Evolutionary conservation across 805 yeast species (phyloP).

Genomic region (Millerago galiae): DNA sequence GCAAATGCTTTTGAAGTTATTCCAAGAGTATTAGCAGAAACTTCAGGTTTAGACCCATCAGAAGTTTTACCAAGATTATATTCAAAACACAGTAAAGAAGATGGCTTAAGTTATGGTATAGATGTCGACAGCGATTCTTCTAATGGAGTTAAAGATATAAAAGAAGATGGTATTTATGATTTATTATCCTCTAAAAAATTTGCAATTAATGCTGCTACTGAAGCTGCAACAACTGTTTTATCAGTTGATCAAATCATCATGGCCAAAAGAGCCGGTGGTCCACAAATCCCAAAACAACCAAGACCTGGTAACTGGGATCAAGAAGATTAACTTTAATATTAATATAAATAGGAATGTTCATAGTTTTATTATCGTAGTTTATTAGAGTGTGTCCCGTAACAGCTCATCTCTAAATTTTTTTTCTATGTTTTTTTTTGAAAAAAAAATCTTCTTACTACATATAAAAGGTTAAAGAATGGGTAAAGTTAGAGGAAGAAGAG

Average conservation of each 20-base stretch:
- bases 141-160: conserved; percentile 67
- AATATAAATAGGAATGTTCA: not conserved
- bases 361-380: not conserved
- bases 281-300: conserved; percentile 78
- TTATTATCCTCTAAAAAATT: conserved; percentile 72
- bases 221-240: conserved; percentile 85
- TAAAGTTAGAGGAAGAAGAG: conserved; percentile 39
- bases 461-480: conserved; percentile 14
- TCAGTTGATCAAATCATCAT: conserved; percentile 95
- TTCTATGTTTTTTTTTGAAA: not conserved
- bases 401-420: conserved; percentile 4
- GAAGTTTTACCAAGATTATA: conserved; percentile 86
- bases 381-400: conserved; percentile 4
- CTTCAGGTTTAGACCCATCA: conserved; percentile 86
- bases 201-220: conserved; percentile 91
- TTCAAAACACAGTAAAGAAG: conserved; percentile 67
- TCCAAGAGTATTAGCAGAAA: conserved; percentile 89
- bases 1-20: conserved; percentile 93
- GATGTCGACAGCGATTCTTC: conserved; percentile 73
- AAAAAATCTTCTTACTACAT: not conserved
- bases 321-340: conserved; percentile 49
- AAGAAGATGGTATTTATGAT: conserved; percentile 67
- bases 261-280: conserved; percentile 99
- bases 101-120: conserved; percentile 45
- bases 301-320: conserved; percentile 96